Evolutionary conservation across 2,329 filamentous ascomycete genomes (phyloP), one percentile per base, ranked within the genome.

Genomic region (Balansia obtecta): DNA sequence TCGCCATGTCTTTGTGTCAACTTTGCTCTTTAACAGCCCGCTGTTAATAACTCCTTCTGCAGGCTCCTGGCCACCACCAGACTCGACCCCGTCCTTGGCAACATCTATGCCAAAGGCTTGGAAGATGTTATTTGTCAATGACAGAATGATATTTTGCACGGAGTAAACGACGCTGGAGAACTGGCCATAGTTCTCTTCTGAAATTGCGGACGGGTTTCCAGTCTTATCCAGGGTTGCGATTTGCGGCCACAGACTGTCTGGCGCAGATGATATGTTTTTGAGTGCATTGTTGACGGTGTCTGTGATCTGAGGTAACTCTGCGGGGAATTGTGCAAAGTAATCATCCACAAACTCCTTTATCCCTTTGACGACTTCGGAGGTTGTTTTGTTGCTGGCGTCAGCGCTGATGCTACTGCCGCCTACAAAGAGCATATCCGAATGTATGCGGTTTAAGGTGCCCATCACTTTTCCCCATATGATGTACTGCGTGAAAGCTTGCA

Each of bases 401-500:
- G 10, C 34, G n/a, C 11, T n/a, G 15, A 6, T 20, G 18, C 2
- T 41, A 18, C 16, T 18, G 11, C 34, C 15, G 7, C 56, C 53
- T 12, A 54, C 47, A 13, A 60, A 46, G 0, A 54, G 44, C 11
- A 49, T 33, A 27, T 55, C 46, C 1, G 54, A 27, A 4, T 51
- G 49, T 7, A 66, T 22, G 16, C 56, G 45, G 6, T 54, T 52
- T 12, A 65, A 33, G 2, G 61, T 59, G 27, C 70, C 62, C 15
- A 66, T 53, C 16, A 71, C 61, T 53, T 72, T 71, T 22, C 63
- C 64, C 65, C 68, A 73, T 48, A 71, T 65, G 49, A 74, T 64
- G 45, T 83, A 74, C 55, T 83, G 79, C 7, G 78, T 79, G 39
- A 73, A 69, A 13, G 78, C 81, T 57, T 83, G 80, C 43, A 82